Conservation (phyloP, 495 filamentous ascomycete genomes). For the Trypethelium eluteriae region DNA sequence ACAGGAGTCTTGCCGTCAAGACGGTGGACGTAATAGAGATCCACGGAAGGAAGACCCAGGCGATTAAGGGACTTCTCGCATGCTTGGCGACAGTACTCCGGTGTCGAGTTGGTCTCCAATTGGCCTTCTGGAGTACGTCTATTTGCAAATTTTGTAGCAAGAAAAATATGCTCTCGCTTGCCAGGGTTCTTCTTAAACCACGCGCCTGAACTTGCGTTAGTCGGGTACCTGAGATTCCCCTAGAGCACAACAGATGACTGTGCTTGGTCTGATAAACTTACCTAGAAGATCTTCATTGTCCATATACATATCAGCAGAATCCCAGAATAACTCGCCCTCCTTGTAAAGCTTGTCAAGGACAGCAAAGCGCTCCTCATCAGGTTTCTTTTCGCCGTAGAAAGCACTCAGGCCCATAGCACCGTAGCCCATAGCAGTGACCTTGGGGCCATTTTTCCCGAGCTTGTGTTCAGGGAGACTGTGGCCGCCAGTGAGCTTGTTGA, state of each 20-base stretch:
- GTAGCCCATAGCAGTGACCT: conserved; percentile 13
- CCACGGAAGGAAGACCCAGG: conserved; percentile 26
- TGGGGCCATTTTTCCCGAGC: conserved; percentile 14
- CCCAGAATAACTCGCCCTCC: conserved; percentile 26
- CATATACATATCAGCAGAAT: conserved; percentile 27
- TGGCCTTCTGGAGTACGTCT: conserved; percentile 16
- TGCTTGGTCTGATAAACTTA: neutral
- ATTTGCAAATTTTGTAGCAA: conserved; percentile 32
- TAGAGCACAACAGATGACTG: neutral
- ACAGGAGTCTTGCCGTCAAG: conserved; percentile 50
- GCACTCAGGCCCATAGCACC: conserved; percentile 20
- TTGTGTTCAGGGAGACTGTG: conserved; percentile 11
- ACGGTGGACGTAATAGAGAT: conserved; percentile 54
- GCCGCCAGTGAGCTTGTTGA: conserved; percentile 17
- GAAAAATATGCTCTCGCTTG: conserved; percentile 31
- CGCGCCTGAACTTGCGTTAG: conserved; percentile 16
- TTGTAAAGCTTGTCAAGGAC: conserved; percentile 28
- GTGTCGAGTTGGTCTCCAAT: conserved; percentile 18
- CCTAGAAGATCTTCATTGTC: conserved; percentile 28
- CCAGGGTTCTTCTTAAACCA: conserved; percentile 29
- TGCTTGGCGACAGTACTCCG: conserved; percentile 27
- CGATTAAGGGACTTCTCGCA: conserved; percentile 23
- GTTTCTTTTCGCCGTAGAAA: conserved; percentile 28
- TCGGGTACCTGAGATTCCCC: neutral
- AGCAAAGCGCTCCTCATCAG: conserved; percentile 28